phyloP scores from a whole-genome alignment of 2,329 filamentous ascomycete genomes.

The Lachnellula arida region DNA sequence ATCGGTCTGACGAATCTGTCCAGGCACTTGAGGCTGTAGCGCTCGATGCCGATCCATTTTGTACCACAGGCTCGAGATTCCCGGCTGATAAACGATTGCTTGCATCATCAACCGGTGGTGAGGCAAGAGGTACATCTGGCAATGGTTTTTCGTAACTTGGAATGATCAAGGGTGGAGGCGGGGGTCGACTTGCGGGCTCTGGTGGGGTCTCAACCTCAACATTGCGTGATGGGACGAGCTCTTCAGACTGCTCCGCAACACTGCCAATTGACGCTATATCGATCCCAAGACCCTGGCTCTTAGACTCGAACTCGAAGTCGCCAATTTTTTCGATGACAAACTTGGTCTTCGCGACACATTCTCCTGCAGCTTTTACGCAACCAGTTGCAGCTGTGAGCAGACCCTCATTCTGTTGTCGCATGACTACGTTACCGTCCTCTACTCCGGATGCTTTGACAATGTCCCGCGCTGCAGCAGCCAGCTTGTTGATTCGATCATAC shows the following conservation, averaged over 20 bases:
- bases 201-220: slow-evolving; percentile 9
- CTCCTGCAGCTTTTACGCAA: slow-evolving; percentile 85
- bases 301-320: slow-evolving; percentile 74
- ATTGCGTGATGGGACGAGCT: slow-evolving; percentile 4
- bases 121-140: slow-evolving; percentile 52
- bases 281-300: slow-evolving; percentile 47
- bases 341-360: slow-evolving; percentile 84
- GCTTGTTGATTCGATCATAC: slow-evolving; percentile 72
- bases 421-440: slow-evolving; percentile 68
- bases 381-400: slow-evolving; percentile 75
- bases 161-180: slow-evolving; percentile 42
- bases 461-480: slow-evolving; percentile 77
- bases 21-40: not conserved
- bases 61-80: slow-evolving; percentile 14
- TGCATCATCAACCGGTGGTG: slow-evolving; percentile 27
- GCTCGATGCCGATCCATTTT: slow-evolving; percentile 10
- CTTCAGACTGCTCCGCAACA: slow-evolving; percentile 30
- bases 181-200: slow-evolving; percentile 37
- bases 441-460: slow-evolving; percentile 66
- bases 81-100: slow-evolving; percentile 4
- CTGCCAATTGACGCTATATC: slow-evolving; percentile 40
- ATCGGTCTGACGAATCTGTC: slow-evolving; percentile 35
- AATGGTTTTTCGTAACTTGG: slow-evolving; percentile 61
- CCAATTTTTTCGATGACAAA: slow-evolving; percentile 82
- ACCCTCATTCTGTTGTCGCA: slow-evolving; percentile 72